Evolutionary conservation across 106 monocot species (phyloP).

Genomic region (Acanthochlamys bracteata): DNA sequence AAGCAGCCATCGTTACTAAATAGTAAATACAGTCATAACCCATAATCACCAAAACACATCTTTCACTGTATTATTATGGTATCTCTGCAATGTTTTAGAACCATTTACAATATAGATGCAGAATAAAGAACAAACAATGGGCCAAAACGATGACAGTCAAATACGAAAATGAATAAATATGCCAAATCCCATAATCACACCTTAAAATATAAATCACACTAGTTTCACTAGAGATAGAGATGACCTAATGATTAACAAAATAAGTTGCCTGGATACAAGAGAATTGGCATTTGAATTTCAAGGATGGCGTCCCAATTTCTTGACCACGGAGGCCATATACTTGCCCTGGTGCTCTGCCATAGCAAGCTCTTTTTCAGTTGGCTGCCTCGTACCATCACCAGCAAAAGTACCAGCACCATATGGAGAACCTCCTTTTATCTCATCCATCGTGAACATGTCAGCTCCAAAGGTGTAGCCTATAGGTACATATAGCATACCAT

Average conservation of each 20-base stretch:
- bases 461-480: slow-evolving; percentile 77
- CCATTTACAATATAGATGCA: slow-evolving; percentile 6
- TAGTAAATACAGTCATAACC: no score
- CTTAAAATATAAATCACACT: no score
- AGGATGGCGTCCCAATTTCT: slow-evolving; percentile 14
- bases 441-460: slow-evolving; percentile 60
- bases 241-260: background rate
- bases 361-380: slow-evolving; percentile 41
- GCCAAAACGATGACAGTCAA: background rate
- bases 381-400: slow-evolving; percentile 45
- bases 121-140: slow-evolving; percentile 1
- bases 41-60: no score
- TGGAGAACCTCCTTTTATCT: slow-evolving; percentile 62
- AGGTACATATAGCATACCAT: slow-evolving; percentile 72
- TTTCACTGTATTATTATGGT: no score
- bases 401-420: slow-evolving; percentile 73
- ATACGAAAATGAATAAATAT: background rate
- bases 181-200: no score
- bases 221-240: no score
- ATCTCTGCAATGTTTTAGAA: background rate
- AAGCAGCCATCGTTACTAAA: no score
- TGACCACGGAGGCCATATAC: slow-evolving; percentile 68
- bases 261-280: background rate
- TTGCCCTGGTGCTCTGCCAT: slow-evolving; percentile 70
- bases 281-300: background rate